Evolutionary conservation across 1,284 basidiomycete genomes (phyloP), one percentile per base, ranked within the genome.

Genomic region (Vanrija sp.): DNA sequence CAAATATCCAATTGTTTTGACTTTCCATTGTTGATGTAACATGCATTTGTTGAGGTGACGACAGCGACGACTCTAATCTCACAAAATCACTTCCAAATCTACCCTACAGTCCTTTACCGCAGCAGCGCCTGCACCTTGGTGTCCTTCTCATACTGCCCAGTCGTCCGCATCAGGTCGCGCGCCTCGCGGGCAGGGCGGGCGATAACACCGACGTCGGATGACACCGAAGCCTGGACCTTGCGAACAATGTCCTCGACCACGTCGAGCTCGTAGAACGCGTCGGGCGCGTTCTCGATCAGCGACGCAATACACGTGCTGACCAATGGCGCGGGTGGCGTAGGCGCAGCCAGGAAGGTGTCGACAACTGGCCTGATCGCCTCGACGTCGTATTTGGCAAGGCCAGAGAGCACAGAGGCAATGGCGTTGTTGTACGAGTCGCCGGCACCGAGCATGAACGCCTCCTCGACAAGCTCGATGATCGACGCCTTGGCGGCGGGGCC

Each of bases 141-240:
- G 58, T 78, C 76, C 29, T 67, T 64, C 51, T 63, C 63, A 55
- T 64, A 78, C 44, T 48, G 42, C 28, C 52, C 58, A 43, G 63
- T 61, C 40, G 70, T 75, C 65, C 80, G 86, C 49, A 97, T 73
- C 43, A 88, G 62, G 50, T 96, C 92, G 63, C 85, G 82, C 5
- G 91, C 86, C 68, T 96, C 91, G 47, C 93, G 80, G 12, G 91
- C 89, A 0, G 91, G 91, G 46, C 91, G 80, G 16, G 88, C 82
- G 48, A 94, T 85, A n/a, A 82, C 80, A 3, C 88, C 85, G 43
- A 83, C 83, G 54, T 92, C 89, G 56, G 81, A 85, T 2, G 80
- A 82, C 4, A 85, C 82, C 66, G 85, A 86, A 63, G 87, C 85
- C 55, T 86, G 77, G 1, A 89, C 81, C 71, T 91, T 91, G 67